These are phyloP conservation scores for Luffa aegyptiaca DNA, from an alignment of 306 rosid genomes.

Conservation along the genomic window DNA sequence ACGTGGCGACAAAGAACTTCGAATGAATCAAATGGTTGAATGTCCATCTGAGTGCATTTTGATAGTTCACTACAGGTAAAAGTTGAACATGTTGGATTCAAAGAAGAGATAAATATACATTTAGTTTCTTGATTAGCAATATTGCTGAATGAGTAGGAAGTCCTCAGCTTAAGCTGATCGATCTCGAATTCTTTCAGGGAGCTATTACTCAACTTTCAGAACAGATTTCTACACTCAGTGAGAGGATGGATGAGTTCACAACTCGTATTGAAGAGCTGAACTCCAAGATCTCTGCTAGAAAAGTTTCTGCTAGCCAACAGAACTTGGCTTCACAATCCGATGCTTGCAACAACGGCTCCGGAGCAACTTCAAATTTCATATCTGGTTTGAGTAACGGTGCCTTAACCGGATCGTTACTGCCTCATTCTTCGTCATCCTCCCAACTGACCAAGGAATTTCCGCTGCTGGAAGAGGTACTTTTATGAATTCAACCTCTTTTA, in stretches of 20 bases:
- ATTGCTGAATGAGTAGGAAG: neutral
- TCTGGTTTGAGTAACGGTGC: slow-evolving; percentile 70
- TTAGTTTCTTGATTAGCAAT: neutral
- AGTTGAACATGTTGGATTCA: neutral
- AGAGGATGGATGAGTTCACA: slow-evolving; percentile 95
- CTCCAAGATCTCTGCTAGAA: slow-evolving; percentile 43
- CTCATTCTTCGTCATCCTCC: slow-evolving; percentile 69
- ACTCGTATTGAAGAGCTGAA: slow-evolving; percentile 85
- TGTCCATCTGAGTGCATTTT: neutral
- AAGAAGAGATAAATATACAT: neutral
- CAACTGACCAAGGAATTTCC: slow-evolving; percentile 76
- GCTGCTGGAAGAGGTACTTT: slow-evolving; percentile 69
- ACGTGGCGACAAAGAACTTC: neutral
- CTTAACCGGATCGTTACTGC: slow-evolving; percentile 64
- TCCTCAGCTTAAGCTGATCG: neutral
- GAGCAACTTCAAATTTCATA: slow-evolving; percentile 56
- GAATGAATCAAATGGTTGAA: neutral
- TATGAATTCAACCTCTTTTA: slow-evolving; percentile 1
- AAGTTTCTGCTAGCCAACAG: slow-evolving; percentile 69
- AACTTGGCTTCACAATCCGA: slow-evolving; percentile 73
- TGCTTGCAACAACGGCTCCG: slow-evolving; percentile 74
- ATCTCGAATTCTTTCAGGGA: slow-evolving; percentile 47
- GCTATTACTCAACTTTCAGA: slow-evolving; percentile 86
- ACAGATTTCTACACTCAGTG: slow-evolving; percentile 88
- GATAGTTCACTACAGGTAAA: neutral